Evolutionary conservation across 768 basidiomycete genomes (phyloP).

Genomic region (Heimioporus sp.): DNA sequence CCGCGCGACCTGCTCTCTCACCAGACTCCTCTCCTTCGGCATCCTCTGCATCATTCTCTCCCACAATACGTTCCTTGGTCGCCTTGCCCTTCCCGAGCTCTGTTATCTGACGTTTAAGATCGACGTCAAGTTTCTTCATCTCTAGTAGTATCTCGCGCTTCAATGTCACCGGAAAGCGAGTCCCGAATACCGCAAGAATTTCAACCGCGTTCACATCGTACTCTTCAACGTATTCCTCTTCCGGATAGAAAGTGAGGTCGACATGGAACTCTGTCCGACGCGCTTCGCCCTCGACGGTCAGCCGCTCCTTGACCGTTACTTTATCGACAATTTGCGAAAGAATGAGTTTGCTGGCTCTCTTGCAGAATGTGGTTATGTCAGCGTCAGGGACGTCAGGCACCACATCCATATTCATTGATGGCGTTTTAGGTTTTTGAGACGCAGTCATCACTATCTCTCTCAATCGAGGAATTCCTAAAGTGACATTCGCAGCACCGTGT

Average conservation of each 20-base stretch:
- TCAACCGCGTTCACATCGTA: constrained; percentile 74
- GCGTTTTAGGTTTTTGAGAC: constrained; percentile 92
- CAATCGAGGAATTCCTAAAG: constrained; percentile 96
- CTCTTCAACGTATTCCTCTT: constrained; percentile 78
- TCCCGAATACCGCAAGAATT: constrained; percentile 68
- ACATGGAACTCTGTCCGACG: constrained; percentile 81
- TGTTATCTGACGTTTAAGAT: constrained; percentile 73
- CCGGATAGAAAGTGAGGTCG: constrained; percentile 81
- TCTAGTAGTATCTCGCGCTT: constrained; percentile 86
- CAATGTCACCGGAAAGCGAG: constrained; percentile 74
- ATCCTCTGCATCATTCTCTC: constrained; percentile 47
- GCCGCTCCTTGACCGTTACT: constrained; percentile 76
- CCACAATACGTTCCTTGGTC: constrained; percentile 39
- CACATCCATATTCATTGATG: constrained; percentile 90
- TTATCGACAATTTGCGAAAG: constrained; percentile 87
- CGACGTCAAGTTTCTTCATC: constrained; percentile 80
- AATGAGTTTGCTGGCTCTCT: constrained; percentile 79
- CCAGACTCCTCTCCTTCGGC: constrained; percentile 49
- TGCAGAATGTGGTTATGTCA: constrained; percentile 79
- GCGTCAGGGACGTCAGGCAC: constrained; percentile 47
- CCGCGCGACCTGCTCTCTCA: constrained; percentile 55
- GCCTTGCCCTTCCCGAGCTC: constrained; percentile 82
- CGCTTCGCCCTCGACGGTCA: constrained; percentile 62
- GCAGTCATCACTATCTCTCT: constrained; percentile 99
- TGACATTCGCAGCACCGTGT: constrained; percentile 98